Evolutionary conservation across 106 monocot genomes (phyloP).

Genomic region (Gastrodia elata): DNA sequence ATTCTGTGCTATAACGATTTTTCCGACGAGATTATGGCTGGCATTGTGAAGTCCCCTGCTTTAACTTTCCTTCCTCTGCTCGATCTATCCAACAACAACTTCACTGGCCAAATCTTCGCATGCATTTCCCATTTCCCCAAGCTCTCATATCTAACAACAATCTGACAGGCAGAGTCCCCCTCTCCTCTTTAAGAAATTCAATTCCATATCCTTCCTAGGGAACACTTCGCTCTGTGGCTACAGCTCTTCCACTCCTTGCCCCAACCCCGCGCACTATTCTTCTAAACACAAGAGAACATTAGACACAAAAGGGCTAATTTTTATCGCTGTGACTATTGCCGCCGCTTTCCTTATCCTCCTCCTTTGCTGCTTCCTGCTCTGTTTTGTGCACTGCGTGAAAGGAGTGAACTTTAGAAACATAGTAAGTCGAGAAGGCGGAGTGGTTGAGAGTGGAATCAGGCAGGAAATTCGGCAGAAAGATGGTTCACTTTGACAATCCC

Average conservation of each 20-base stretch:
- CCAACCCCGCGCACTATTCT: slow-evolving; percentile 15
- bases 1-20: slow-evolving; percentile 62
- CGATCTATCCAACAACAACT: slow-evolving; percentile 59
- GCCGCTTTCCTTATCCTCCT: slow-evolving; percentile 41
- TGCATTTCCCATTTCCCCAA: slow-evolving; percentile 27
- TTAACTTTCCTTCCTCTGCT: slow-evolving; percentile 60
- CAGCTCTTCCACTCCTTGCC: slow-evolving; percentile 37
- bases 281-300: slow-evolving; percentile 10
- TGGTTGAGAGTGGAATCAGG: slow-evolving; percentile 20
- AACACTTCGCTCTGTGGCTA: slow-evolving; percentile 77
- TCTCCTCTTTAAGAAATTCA: slow-evolving; percentile 50
- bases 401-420: slow-evolving; percentile 20
- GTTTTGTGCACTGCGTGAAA: slow-evolving; percentile 47
- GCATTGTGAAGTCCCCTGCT: slow-evolving; percentile 16
- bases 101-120: slow-evolving; percentile 51
- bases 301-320: slow-evolving; percentile 32
- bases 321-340: slow-evolving; percentile 32
- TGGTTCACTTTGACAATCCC: slow-evolving; percentile 82
- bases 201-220: slow-evolving; percentile 53
- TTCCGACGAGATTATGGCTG: slow-evolving; percentile 36
- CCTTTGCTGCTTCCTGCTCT: slow-evolving; percentile 63
- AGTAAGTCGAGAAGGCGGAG: slow-evolving; percentile 22
- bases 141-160: slow-evolving; percentile 53
- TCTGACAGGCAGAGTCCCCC: slow-evolving; percentile 69
- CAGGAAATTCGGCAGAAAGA: slow-evolving; percentile 49